These are phyloP conservation scores for Saccharomycopsis fermentans DNA, from an alignment of 805 yeast species.

Conservation along the genomic window DNA sequence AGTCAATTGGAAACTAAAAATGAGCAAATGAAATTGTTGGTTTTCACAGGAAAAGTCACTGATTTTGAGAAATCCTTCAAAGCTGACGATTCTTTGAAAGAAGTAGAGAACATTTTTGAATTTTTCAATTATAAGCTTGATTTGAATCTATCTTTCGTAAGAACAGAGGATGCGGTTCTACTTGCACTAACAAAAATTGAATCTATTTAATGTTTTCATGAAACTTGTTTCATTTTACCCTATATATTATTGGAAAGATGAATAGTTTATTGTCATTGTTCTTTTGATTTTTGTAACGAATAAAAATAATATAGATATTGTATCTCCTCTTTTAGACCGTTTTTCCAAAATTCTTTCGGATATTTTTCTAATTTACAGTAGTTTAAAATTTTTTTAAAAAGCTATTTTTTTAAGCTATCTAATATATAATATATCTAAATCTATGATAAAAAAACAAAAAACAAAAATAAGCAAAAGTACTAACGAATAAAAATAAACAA, in stretches of 20 bases:
- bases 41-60: slow-evolving; percentile 55
- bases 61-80: slow-evolving; percentile 47
- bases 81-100: slow-evolving; percentile 41
- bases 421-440: not conserved
- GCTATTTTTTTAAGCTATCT: not conserved
- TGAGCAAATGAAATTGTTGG: slow-evolving; percentile 28
- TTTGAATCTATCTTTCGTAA: slow-evolving; percentile 43
- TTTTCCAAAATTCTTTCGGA: too few species aligned
- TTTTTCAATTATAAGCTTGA: slow-evolving; percentile 54
- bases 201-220: not conserved
- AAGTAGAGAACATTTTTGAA: slow-evolving; percentile 43
- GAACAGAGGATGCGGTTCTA: slow-evolving; percentile 64
- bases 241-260: too few species aligned
- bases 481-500: not conserved
- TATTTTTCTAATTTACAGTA: too few species aligned
- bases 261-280: not conserved
- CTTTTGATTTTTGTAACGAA: too few species aligned
- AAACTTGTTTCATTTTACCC: too few species aligned
- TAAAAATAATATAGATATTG: too few species aligned
- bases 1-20: not conserved
- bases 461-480: not conserved
- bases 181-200: slow-evolving; percentile 38
- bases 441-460: not conserved
- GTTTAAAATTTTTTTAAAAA: too few species aligned
- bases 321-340: too few species aligned